Percentiles rank a stretch among this genome's conserved stretches.
These are phyloP conservation scores for Leccinum disarticulatum DNA, from an alignment of 768 basidiomycete genomes.

Conservation along the genomic window DNA sequence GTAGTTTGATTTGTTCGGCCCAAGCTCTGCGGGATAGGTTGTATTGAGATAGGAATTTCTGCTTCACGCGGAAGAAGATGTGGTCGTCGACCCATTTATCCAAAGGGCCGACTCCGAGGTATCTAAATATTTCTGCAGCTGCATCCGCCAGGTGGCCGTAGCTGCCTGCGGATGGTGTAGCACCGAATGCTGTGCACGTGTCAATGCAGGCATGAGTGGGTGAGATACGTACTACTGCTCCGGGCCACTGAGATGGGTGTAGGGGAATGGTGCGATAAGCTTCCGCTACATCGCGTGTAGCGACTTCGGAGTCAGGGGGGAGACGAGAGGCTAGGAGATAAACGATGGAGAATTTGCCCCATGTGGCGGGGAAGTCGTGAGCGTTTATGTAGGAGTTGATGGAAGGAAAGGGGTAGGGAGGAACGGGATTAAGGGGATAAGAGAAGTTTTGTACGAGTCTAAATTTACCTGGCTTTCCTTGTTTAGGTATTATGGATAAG, in stretches of 20 bases:
- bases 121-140: not conserved
- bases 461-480: too few species aligned
- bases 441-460: too few species aligned
- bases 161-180: not conserved
- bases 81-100: too few species aligned
- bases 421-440: too few species aligned
- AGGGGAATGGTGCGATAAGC: not conserved
- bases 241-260: not conserved
- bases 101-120: not conserved
- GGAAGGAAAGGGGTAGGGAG: not conserved
- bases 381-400: not conserved
- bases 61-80: too few species aligned
- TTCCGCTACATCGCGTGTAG: not conserved
- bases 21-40: too few species aligned
- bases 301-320: not conserved
- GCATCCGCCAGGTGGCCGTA: too few species aligned
- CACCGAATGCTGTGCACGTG: not conserved
- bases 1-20: too few species aligned
- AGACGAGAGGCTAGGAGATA: too few species aligned
- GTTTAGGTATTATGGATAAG: too few species aligned
- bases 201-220: not conserved
- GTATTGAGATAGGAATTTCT: too few species aligned
- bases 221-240: not conserved
- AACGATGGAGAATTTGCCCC: too few species aligned
- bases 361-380: not conserved